Evolutionary conservation across 441 rosid species (phyloP), one percentile per base, ranked within the genome.

Genomic region (Erysimum pusillum): DNA sequence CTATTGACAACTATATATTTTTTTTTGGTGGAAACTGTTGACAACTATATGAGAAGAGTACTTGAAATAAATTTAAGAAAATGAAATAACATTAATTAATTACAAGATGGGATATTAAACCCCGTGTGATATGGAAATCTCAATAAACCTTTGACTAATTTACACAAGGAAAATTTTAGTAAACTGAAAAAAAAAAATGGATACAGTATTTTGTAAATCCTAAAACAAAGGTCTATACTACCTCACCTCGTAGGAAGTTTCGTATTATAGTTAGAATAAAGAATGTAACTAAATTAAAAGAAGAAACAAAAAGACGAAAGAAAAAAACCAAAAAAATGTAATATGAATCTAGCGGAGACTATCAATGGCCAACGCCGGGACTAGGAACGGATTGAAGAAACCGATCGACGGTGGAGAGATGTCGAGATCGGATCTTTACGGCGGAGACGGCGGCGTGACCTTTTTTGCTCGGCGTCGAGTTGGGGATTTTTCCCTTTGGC

Each of bases 311-410:
- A 11, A 45, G 17, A 9, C 34, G 2, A 22, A 36, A 14, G 36
- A 44, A 20, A 28, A 11, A 17, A 28, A 13, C 3, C 2, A 56
- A 22, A 22, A 63, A 63, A 54, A 32, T 14, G 17, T 45, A 17
- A 59, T 35, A 75, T 17, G 41, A 57, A 67, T 48, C 35, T 36
- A 67, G 28, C 15, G 18, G 4, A 59, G 69, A 52, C 38, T 71
- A 67, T 79, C 58, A 87, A 77, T 93, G 88, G 52, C 98, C 97
- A 18, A 76, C 84, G 5, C 96, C 97, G 6, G 98, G 97, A 73
- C 98, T 91, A 0, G 98, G 98, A 74, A 91, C 96, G 12, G 96
- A 90, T 20, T 39, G 63, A 7, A 91, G 89, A 78, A 85, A 69
- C 81, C 96, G 87, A 77, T 87, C 87, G 58, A 85, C 76, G 75